Conservation (phyloP, 2,329 filamentous ascomycete species). For the Cladosporium cucumerinum region DNA sequence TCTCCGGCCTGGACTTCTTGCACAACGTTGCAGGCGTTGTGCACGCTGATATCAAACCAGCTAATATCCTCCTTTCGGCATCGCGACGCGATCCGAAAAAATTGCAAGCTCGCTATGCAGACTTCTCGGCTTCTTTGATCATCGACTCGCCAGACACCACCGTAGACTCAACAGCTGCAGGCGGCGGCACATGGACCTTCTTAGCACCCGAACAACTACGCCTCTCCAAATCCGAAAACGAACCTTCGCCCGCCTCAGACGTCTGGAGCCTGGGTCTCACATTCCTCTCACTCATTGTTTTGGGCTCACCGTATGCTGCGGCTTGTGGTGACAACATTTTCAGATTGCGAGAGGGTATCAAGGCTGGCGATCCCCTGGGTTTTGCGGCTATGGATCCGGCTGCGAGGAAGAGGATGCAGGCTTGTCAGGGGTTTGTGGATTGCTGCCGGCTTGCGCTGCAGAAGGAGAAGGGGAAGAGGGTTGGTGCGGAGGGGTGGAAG, state of each 20-base stretch:
- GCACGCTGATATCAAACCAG: conserved; percentile 48
- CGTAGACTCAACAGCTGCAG: conserved; percentile 22
- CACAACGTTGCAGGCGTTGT: conserved; percentile 37
- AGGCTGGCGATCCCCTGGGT: conserved; percentile 40
- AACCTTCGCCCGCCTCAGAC: conserved; percentile 38
- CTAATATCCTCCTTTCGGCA: conserved; percentile 42
- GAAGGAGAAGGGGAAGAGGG: conserved; percentile 33
- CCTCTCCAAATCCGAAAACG: conserved; percentile 27
- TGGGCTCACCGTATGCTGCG: conserved; percentile 41
- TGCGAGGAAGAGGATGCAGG: conserved; percentile 30
- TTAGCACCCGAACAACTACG: conserved; percentile 39
- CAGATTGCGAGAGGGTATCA: conserved; percentile 44
- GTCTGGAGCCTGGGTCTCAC: conserved; percentile 47
- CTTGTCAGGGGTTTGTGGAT: conserved; percentile 34
- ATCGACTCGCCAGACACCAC: conserved; percentile 22
- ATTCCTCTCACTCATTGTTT: conserved; percentile 42
- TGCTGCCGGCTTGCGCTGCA: conserved; percentile 41
- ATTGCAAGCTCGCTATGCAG: conserved; percentile 37
- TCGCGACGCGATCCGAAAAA: conserved; percentile 18
- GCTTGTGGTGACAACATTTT: conserved; percentile 40
- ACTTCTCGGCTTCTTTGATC: conserved; percentile 43
- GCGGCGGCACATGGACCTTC: conserved; percentile 48
- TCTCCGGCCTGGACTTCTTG: conserved; percentile 43
- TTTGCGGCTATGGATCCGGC: conserved; percentile 39
- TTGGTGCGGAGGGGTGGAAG: conserved; percentile 31